Evolutionary conservation across 2,329 filamentous ascomycete genomes (phyloP).

Genomic region (Phyllosticta ampelicida): DNA sequence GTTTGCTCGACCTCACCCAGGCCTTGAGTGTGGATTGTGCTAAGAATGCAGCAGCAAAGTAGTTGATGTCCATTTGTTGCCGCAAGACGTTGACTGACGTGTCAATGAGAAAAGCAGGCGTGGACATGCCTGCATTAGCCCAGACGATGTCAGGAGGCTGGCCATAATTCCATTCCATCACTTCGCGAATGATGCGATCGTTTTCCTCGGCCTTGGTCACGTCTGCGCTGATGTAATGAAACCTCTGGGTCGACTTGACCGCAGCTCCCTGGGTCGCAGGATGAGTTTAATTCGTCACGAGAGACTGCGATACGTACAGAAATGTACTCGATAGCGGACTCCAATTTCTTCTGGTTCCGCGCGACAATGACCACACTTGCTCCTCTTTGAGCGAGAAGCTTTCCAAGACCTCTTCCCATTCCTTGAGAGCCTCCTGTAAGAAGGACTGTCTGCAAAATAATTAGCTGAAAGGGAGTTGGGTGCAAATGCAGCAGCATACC

Average conservation of each 20-base stretch:
- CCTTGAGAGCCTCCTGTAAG: conserved; percentile 90
- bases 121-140: conserved; percentile 70
- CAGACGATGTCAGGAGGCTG: conserved; percentile 74
- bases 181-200: conserved; percentile 56
- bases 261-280: conserved; percentile 47
- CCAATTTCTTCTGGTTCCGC: conserved; percentile 64
- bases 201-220: conserved; percentile 62
- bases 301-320: conserved; percentile 35
- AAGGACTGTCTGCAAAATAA: conserved; percentile 61
- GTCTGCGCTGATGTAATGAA: conserved; percentile 76
- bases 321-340: conserved; percentile 55
- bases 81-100: conserved; percentile 55
- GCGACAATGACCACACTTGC: conserved; percentile 81
- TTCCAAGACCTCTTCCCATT: conserved; percentile 69
- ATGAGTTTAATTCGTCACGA: too few species aligned
- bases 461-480: conserved; percentile 9
- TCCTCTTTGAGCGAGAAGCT: conserved; percentile 67
- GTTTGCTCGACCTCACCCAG: conserved; percentile 47
- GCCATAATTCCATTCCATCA: conserved; percentile 67
- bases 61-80: conserved; percentile 85
- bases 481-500: conserved; percentile 43
- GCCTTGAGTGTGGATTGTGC: conserved; percentile 65
- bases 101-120: conserved; percentile 68
- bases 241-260: conserved; percentile 58
- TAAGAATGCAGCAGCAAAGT: conserved; percentile 77